Evolutionary conservation across 179 eudicot genomes (phyloP).

Genomic region (Silene coronaria): DNA sequence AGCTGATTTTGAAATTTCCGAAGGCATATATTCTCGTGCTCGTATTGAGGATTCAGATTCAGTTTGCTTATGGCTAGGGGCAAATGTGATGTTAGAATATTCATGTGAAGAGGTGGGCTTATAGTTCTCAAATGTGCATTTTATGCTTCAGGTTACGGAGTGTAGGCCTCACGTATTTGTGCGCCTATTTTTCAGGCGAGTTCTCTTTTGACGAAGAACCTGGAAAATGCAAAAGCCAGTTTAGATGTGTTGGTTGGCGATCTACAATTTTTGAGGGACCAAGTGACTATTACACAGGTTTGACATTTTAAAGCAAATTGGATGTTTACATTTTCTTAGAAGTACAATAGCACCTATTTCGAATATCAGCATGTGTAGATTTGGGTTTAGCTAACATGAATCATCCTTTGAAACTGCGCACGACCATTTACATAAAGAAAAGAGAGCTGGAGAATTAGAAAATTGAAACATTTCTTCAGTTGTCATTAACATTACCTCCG

Average conservation of each 20-base stretch:
- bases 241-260: conserved; percentile 83
- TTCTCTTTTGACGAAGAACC: conserved; percentile 63
- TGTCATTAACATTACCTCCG: not conserved
- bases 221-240: conserved; percentile 96
- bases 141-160: not conserved
- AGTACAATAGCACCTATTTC: not conserved
- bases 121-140: conserved; percentile 5
- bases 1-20: conserved; percentile 94
- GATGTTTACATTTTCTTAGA: not conserved
- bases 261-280: conserved; percentile 86
- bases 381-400: not conserved
- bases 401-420: not conserved
- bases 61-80: conserved; percentile 96
- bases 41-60: conserved; percentile 74
- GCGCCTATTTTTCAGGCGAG: conserved; percentile 50
- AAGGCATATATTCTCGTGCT: conserved; percentile 92
- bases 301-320: not conserved
- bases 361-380: not conserved
- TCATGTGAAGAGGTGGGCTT: conserved; percentile 78
- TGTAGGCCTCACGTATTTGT: conserved; percentile 11
- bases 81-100: conserved; percentile 96
- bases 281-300: conserved; percentile 93
- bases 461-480: not conserved
- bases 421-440: not conserved
- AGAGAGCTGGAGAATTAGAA: not conserved